A percentile compares a stretch with the other conserved stretches of the same genome.
These are phyloP conservation scores for Lactifluus piperatus DNA, from an alignment of 768 basidiomycete species.

Conservation along the genomic window DNA sequence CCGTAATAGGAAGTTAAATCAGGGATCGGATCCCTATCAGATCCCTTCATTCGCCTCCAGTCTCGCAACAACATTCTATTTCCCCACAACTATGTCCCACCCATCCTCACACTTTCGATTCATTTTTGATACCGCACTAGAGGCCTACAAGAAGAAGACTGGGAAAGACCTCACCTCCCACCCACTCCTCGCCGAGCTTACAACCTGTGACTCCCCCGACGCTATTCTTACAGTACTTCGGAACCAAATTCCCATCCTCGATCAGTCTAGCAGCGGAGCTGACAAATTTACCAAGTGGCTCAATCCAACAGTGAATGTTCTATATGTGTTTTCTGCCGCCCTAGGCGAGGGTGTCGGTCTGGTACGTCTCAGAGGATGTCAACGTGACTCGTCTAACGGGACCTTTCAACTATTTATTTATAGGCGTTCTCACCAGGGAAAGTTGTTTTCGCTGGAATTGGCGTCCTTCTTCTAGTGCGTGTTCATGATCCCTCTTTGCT, in stretches of 20 bases:
- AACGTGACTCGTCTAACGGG: no score
- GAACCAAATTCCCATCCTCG: neutral
- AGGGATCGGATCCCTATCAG: no score
- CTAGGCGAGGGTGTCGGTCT: neutral
- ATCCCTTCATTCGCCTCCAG: no score
- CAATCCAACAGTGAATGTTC: neutral
- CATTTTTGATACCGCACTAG: neutral
- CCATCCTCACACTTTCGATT: neutral
- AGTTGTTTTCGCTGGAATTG: neutral
- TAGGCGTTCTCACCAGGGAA: neutral
- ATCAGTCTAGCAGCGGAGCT: neutral
- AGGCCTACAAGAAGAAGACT: neutral
- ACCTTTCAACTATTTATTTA: no score
- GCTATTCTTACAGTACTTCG: neutral
- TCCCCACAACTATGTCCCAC: no score
- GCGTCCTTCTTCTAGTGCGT: neutral
- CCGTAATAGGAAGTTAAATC: no score
- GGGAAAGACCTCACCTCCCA: neutral
- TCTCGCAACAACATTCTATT: no score
- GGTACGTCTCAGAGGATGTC: no score
- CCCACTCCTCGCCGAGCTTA: neutral
- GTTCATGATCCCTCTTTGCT: neutral
- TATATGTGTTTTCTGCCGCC: neutral
- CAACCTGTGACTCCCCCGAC: neutral
- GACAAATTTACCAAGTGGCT: neutral